Evolutionary conservation across 768 basidiomycete species (phyloP).

Genomic region (Pulveroboletus ravenelii): DNA sequence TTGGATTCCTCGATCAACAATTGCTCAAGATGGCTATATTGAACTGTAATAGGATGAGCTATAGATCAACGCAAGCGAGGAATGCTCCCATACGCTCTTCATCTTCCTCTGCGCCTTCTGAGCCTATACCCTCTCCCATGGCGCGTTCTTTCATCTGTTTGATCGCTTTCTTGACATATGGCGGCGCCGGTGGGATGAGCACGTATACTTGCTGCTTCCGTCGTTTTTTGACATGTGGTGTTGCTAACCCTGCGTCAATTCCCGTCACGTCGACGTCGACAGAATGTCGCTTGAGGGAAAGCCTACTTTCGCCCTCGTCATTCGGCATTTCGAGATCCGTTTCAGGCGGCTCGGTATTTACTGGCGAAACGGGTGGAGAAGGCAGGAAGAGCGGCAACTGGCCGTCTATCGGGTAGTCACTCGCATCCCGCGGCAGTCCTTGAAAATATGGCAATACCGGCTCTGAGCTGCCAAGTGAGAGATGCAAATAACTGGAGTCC

Average conservation of each 20-base stretch:
- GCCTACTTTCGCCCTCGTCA: constrained; percentile 1
- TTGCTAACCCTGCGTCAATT: background rate
- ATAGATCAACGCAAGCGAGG: constrained; percentile 15
- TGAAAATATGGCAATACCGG: constrained; percentile 4
- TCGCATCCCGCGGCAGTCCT: constrained; percentile 11
- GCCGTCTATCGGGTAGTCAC: constrained; percentile 7
- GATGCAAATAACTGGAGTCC: constrained; percentile 8
- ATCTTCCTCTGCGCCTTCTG: constrained; percentile 17
- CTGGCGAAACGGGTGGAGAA: constrained; percentile 38
- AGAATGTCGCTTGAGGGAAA: constrained; percentile 21
- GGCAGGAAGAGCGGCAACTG: constrained; percentile 47
- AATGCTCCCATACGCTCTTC: constrained; percentile 31
- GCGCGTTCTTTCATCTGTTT: constrained; percentile 13
- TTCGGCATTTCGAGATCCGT: constrained; percentile 17
- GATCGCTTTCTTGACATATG: constrained; percentile 19
- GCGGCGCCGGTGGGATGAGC: constrained; percentile 25
- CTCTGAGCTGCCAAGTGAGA: constrained; percentile 1
- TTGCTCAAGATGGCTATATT: constrained; percentile 35
- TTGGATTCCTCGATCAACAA: constrained; percentile 45
- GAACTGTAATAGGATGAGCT: constrained; percentile 37
- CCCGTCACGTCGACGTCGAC: constrained; percentile 12
- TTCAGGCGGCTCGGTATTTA: constrained; percentile 16
- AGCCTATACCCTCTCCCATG: constrained; percentile 15
- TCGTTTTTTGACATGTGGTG: constrained; percentile 20
- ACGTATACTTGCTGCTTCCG: constrained; percentile 25